These are phyloP conservation scores for Colletotrichum australisinense DNA, from an alignment of 2,329 filamentous ascomycete species.

Conservation along the genomic window DNA sequence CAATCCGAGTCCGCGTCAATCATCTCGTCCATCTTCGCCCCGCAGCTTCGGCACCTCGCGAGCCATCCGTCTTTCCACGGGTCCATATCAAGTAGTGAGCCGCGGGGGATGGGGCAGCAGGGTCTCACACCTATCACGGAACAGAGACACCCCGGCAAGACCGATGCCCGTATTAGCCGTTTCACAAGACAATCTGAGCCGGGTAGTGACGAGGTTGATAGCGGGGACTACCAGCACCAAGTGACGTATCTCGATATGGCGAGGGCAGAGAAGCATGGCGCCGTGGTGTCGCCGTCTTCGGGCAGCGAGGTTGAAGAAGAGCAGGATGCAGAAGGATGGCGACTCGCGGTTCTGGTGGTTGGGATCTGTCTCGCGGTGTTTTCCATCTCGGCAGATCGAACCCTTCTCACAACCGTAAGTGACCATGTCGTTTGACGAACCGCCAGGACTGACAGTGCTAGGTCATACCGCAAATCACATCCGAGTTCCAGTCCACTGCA, in stretches of 20 bases:
- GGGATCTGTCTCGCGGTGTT: constrained; percentile 30
- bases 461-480: constrained; percentile 56
- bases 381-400: constrained; percentile 21
- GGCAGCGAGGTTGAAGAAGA: not conserved
- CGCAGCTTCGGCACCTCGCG: constrained; percentile 24
- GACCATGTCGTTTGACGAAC: not conserved
- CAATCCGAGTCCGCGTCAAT: constrained; percentile 27
- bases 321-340: constrained; percentile 22
- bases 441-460: not conserved
- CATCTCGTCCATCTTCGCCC: constrained; percentile 31
- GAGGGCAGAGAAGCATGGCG: not conserved
- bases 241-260: not conserved
- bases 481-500: constrained; percentile 48
- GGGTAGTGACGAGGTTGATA: constrained; percentile 22
- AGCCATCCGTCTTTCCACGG: constrained; percentile 19
- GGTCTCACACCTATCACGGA: constrained; percentile 17
- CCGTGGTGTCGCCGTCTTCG: not conserved
- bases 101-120: not conserved
- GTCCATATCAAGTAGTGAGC: not conserved
- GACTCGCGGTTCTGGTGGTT: constrained; percentile 7
- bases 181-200: constrained; percentile 28
- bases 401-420: constrained; percentile 25
- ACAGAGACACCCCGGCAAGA: constrained; percentile 30
- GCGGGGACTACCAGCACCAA: constrained; percentile 7
- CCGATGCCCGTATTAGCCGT: constrained; percentile 29